Evolutionary conservation across 2,329 filamentous ascomycete species (phyloP).

Genomic region (Mycosphaerella sp.): DNA sequence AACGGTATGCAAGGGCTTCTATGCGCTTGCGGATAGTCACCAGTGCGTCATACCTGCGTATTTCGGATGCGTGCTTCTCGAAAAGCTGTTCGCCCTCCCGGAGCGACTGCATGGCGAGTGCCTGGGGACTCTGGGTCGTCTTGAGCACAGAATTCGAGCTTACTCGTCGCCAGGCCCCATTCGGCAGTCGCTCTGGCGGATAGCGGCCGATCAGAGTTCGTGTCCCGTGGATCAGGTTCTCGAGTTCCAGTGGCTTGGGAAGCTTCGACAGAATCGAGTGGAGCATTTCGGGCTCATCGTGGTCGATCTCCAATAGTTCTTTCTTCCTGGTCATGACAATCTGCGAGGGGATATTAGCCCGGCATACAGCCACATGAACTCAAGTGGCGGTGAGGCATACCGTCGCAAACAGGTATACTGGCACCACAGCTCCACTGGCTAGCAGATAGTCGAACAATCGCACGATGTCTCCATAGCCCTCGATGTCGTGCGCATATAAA

Average conservation of each 20-base stretch:
- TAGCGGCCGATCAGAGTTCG: conserved; percentile 56
- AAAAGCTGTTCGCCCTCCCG: conserved; percentile 64
- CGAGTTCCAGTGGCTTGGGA: conserved; percentile 72
- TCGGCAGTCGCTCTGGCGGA: conserved; percentile 65
- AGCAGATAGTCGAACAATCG: conserved; percentile 89
- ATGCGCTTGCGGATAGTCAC: conserved; percentile 22
- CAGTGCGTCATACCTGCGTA: conserved; percentile 46
- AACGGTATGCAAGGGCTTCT: conserved; percentile 50
- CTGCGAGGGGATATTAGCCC: conserved; percentile 34
- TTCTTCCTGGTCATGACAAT: conserved; percentile 74
- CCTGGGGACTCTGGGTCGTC: conserved; percentile 57
- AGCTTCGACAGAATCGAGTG: conserved; percentile 83
- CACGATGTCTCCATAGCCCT: conserved; percentile 80
- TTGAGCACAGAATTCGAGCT: conserved; percentile 76
- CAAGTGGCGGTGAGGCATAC: conserved; percentile 27
- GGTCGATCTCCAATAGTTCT: conserved; percentile 77
- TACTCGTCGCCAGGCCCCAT: conserved; percentile 62
- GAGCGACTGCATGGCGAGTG: conserved; percentile 52
- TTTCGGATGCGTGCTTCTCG: conserved; percentile 62
- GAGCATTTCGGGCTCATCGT: conserved; percentile 85
- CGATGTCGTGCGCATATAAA: conserved; percentile 93
- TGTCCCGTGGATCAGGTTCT: conserved; percentile 64
- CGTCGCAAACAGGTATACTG: conserved; percentile 81
- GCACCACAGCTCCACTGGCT: conserved; percentile 78
- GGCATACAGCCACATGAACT: background rate